These are phyloP conservation scores for Pichia manshurica DNA, from an alignment of 805 yeast species.

Conservation along the genomic window DNA sequence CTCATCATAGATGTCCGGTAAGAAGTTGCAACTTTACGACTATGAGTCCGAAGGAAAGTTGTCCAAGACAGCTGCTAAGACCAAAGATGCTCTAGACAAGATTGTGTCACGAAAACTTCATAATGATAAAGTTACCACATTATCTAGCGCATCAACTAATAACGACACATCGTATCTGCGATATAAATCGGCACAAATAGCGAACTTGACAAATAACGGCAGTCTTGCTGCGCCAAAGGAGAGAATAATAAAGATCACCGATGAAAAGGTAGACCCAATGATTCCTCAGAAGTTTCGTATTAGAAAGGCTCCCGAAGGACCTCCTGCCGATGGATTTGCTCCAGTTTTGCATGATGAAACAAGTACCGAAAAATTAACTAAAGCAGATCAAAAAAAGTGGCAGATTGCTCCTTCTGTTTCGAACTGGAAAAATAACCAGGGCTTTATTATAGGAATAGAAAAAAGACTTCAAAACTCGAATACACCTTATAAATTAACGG, in stretches of 20 bases:
- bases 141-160: constrained; percentile 8
- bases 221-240: constrained; percentile 20
- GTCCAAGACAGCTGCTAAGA: constrained; percentile 42
- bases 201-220: constrained; percentile 20
- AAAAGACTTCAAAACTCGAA: constrained; percentile 59
- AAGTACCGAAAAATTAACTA: constrained; percentile 48
- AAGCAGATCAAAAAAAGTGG: constrained; percentile 77
- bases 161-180: constrained; percentile 37
- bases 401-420: constrained; percentile 86
- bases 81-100: constrained; percentile 49
- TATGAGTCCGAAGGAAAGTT: background rate
- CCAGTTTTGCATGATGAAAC: constrained; percentile 64
- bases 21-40: background rate
- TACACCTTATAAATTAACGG: constrained; percentile 9
- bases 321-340: constrained; percentile 45
- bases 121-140: constrained; percentile 24
- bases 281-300: constrained; percentile 73
- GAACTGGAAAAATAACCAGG: constrained; percentile 93
- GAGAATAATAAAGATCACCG: constrained; percentile 59
- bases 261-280: constrained; percentile 73
- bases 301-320: constrained; percentile 65
- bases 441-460: constrained; percentile 76
- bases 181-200: constrained; percentile 37
- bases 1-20: constrained; percentile 7
- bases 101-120: constrained; percentile 42